Percentiles rank a stretch among this genome's conserved stretches.
Conservation (phyloP, 192 early-diverging fungal species). For the Coemansia sp. region DNA sequence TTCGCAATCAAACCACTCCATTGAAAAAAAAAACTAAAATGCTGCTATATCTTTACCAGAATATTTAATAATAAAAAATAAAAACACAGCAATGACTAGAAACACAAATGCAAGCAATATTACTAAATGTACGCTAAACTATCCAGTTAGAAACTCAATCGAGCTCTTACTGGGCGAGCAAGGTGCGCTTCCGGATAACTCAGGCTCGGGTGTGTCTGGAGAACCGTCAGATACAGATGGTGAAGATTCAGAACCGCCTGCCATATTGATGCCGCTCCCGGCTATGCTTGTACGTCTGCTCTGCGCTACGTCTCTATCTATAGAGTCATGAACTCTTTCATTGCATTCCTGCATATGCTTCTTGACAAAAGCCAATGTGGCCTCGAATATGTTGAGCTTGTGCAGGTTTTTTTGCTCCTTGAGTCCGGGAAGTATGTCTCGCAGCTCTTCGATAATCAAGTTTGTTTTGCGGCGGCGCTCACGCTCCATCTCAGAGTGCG, state of each 20-base stretch:
- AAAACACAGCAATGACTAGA: neutral
- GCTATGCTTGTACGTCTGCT: neutral
- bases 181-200: neutral
- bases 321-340: neutral
- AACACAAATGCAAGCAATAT: too few species aligned
- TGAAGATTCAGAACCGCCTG: neutral
- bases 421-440: conserved; percentile 62
- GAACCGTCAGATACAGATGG: too few species aligned
- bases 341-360: conserved; percentile 8
- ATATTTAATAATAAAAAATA: neutral
- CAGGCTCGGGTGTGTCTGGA: too few species aligned
- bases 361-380: conserved; percentile 30
- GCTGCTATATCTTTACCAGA: too few species aligned
- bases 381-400: conserved; percentile 47
- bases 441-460: conserved; percentile 73
- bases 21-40: too few species aligned
- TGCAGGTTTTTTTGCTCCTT: conserved; percentile 7
- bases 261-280: neutral
- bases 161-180: conserved; percentile 26
- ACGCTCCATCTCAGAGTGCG: conserved; percentile 83
- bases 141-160: conserved; percentile 36
- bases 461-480: conserved; percentile 84
- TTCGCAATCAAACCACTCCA: too few species aligned
- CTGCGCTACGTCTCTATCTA: neutral
- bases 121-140: neutral